These are phyloP conservation scores for Diaporthe vexans DNA, from an alignment of 2,329 filamentous ascomycete species.

Conservation along the genomic window DNA sequence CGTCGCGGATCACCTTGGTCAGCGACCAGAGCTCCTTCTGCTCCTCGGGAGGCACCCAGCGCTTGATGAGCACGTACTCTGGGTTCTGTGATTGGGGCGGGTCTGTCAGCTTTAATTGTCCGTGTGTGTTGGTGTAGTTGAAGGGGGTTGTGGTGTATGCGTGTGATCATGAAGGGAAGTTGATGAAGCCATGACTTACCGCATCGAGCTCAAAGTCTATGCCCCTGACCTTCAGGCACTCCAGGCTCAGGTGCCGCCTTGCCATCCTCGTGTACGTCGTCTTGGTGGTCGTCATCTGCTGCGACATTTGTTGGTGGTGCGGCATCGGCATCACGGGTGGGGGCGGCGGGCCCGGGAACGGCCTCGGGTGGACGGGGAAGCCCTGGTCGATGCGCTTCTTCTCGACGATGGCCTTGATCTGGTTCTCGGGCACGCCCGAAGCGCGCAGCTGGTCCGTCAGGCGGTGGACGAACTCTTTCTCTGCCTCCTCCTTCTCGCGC, in stretches of 20 bases:
- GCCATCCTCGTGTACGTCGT: constrained; percentile 75
- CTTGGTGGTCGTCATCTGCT: constrained; percentile 34
- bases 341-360: constrained; percentile 7
- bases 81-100: constrained; percentile 64
- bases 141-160: constrained; percentile 52
- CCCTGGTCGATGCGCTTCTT: constrained; percentile 63
- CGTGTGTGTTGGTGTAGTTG: not conserved
- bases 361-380: not conserved
- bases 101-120: constrained; percentile 42
- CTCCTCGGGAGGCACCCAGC: constrained; percentile 79
- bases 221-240: constrained; percentile 68
- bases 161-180: not conserved
- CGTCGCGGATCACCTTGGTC: constrained; percentile 74
- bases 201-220: constrained; percentile 71
- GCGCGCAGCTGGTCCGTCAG: constrained; percentile 71
- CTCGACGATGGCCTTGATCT: constrained; percentile 71
- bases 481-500: constrained; percentile 62
- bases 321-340: constrained; percentile 9
- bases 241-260: constrained; percentile 71
- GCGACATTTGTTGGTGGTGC: not conserved
- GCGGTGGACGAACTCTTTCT: constrained; percentile 68
- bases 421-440: constrained; percentile 70
- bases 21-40: constrained; percentile 81
- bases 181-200: constrained; percentile 55
- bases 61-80: constrained; percentile 80